Evolutionary conservation across 2,329 filamentous ascomycete genomes (phyloP).

Genomic region (Ploettnerulaceae sp.): DNA sequence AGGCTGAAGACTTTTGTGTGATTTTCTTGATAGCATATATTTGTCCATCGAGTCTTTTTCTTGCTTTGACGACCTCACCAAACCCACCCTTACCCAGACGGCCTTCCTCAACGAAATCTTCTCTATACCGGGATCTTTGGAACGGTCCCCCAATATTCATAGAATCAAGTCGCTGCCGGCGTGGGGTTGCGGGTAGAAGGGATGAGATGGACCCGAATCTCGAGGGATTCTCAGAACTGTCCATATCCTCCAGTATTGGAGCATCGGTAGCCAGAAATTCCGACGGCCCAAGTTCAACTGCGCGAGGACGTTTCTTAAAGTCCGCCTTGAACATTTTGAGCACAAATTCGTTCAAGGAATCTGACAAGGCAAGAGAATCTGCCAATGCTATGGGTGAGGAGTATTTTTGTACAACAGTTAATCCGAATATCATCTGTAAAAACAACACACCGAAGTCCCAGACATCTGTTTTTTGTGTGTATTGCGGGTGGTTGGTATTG

Average conservation of each 20-base stretch:
- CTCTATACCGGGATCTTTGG: slow-evolving; percentile 68
- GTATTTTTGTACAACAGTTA: slow-evolving; percentile 70
- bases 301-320: slow-evolving; percentile 76
- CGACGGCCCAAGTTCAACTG: slow-evolving; percentile 66
- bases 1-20: slow-evolving; percentile 71
- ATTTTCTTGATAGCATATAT: slow-evolving; percentile 98
- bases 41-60: slow-evolving; percentile 88
- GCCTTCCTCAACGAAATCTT: slow-evolving; percentile 87
- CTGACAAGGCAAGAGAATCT: slow-evolving; percentile 65
- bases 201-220: slow-evolving; percentile 38
- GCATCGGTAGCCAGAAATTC: slow-evolving; percentile 64
- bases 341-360: slow-evolving; percentile 73
- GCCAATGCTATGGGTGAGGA: slow-evolving; percentile 72
- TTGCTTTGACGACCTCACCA: slow-evolving; percentile 91
- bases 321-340: slow-evolving; percentile 80
- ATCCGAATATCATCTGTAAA: slow-evolving; percentile 88
- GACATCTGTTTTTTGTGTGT: slow-evolving; percentile 78
- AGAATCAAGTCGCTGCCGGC: slow-evolving; percentile 58
- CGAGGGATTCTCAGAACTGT: slow-evolving; percentile 38
- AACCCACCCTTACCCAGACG: slow-evolving; percentile 90
- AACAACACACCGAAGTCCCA: slow-evolving; percentile 94
- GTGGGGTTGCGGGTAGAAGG: slow-evolving; percentile 40
- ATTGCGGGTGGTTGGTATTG: slow-evolving; percentile 54
- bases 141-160: slow-evolving; percentile 47
- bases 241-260: slow-evolving; percentile 43